Evolutionary conservation across 345 rosid species (phyloP).

Genomic region (Moricandia arvensis): DNA sequence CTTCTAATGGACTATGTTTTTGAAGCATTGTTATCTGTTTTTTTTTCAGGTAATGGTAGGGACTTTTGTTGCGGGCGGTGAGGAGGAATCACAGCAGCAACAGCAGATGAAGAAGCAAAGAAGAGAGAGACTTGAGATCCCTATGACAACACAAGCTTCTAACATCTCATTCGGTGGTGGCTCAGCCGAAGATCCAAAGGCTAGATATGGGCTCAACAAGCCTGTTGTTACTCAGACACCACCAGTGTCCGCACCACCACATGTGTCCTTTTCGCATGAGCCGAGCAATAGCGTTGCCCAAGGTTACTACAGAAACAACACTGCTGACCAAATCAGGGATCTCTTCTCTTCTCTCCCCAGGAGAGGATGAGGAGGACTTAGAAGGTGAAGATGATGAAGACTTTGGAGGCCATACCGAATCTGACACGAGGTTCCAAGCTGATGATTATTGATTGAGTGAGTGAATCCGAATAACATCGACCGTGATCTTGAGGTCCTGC

Average conservation of each 20-base stretch:
- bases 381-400: constrained; percentile 44
- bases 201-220: constrained; percentile 23
- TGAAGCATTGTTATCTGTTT: constrained; percentile 4
- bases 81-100: constrained; percentile 32
- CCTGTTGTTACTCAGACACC: constrained; percentile 30
- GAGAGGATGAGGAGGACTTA: constrained; percentile 25
- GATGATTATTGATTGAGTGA: constrained; percentile 26
- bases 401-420: constrained; percentile 49
- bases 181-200: constrained; percentile 26
- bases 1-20: too few species aligned
- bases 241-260: constrained; percentile 18
- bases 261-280: constrained; percentile 30
- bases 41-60: constrained; percentile 70
- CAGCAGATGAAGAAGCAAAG: constrained; percentile 61
- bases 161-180: constrained; percentile 34
- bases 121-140: constrained; percentile 24
- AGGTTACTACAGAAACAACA: constrained; percentile 28
- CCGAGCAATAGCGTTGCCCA: constrained; percentile 13
- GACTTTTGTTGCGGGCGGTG: constrained; percentile 63
- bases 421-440: constrained; percentile 53
- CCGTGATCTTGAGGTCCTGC: neutral
- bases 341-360: constrained; percentile 36
- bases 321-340: constrained; percentile 33
- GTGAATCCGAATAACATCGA: neutral
- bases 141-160: constrained; percentile 21